A percentile compares a stretch with the other conserved stretches of the same genome.
These are phyloP conservation scores for Maudiozyma pseudohumilis DNA, from an alignment of 805 yeast species.

Conservation along the genomic window DNA sequence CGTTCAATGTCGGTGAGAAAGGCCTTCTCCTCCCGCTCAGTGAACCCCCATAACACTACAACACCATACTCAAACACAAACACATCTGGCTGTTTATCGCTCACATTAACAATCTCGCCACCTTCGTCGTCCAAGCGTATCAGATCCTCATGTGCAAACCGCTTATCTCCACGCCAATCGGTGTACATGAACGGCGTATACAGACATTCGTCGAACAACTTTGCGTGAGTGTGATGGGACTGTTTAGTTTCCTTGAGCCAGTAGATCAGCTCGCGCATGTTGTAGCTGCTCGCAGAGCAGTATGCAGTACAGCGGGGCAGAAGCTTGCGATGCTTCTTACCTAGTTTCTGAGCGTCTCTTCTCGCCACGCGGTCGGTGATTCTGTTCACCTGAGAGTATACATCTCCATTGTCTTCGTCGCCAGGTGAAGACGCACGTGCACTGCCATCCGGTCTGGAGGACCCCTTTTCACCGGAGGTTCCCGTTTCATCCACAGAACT, in stretches of 20 bases:
- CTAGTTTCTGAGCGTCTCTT: conserved; percentile 86
- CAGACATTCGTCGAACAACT: conserved; percentile 85
- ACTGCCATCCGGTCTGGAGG: neutral
- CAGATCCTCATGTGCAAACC: conserved; percentile 35
- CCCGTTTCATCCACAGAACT: neutral
- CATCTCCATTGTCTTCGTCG: conserved; percentile 30
- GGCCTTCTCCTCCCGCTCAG: conserved; percentile 69
- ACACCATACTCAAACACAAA: conserved; percentile 95
- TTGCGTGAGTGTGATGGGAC: conserved; percentile 69
- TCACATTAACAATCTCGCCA: conserved; percentile 85
- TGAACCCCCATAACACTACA: conserved; percentile 94
- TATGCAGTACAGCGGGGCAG: conserved; percentile 93
- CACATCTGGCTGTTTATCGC: conserved; percentile 64
- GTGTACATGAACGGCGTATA: conserved; percentile 81
- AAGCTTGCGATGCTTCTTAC: conserved; percentile 62
- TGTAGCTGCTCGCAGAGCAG: conserved; percentile 89
- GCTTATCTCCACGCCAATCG: conserved; percentile 58
- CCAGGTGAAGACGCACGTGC: no score
- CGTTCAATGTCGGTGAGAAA: conserved; percentile 78
- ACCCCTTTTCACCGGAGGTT: neutral
- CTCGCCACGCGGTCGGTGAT: conserved; percentile 85
- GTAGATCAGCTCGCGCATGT: conserved; percentile 74
- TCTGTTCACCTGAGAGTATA: conserved; percentile 73
- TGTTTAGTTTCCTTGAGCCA: conserved; percentile 77
- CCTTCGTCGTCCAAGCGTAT: conserved; percentile 87